These are phyloP conservation scores for Lactarius quietus DNA, from an alignment of 768 basidiomycete genomes.

Conservation along the genomic window DNA sequence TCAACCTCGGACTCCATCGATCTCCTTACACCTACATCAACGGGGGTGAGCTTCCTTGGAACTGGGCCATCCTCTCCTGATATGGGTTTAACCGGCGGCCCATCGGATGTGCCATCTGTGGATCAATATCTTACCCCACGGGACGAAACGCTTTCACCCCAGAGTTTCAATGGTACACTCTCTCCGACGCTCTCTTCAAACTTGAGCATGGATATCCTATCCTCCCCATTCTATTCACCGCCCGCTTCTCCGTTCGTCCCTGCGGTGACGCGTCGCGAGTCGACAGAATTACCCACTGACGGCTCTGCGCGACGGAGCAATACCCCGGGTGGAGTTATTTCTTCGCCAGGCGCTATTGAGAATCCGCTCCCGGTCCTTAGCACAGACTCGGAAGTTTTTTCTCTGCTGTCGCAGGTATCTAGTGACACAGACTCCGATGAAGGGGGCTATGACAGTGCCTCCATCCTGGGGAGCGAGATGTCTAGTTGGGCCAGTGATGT, in stretches of 20 bases:
- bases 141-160: conserved; percentile 6
- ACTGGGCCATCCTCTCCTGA: neutral
- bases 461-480: conserved; percentile 17
- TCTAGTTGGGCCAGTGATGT: conserved; percentile 20
- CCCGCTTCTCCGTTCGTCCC: conserved; percentile 15
- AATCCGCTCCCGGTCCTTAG: neutral
- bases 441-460: conserved; percentile 19
- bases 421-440: conserved; percentile 21
- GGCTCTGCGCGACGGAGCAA: neutral
- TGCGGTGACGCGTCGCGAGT: conserved; percentile 4
- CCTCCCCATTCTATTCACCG: conserved; percentile 20
- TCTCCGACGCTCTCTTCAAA: conserved; percentile 17
- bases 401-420: conserved; percentile 19
- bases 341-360: neutral
- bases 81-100: conserved; percentile 2
- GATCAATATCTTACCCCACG: conserved; percentile 8
- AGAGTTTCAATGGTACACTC: neutral
- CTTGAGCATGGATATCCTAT: conserved; percentile 15
- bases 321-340: conserved; percentile 2
- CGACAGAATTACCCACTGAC: neutral
- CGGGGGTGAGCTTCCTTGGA: neutral
- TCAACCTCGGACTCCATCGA: neutral
- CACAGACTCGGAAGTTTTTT: conserved; percentile 21
- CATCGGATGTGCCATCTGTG: conserved; percentile 3
- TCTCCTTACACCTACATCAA: neutral